Evolutionary conservation across 768 basidiomycete species (phyloP).

Genomic region (Agrocybe praecox): DNA sequence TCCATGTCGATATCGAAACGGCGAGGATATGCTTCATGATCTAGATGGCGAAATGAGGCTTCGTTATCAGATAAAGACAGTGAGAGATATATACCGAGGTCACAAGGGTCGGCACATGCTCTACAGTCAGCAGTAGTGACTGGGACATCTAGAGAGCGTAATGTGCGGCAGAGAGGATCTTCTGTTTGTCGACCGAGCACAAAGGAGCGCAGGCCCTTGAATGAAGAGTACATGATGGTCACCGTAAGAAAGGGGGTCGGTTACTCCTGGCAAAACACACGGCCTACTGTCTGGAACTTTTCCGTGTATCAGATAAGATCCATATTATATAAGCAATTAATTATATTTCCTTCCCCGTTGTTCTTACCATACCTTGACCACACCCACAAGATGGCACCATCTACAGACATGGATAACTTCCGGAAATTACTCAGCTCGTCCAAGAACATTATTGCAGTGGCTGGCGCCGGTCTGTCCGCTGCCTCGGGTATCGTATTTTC

Average conservation of each 20-base stretch:
- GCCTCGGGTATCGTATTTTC: conserved; percentile 48
- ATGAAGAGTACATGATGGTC: conserved; percentile 36
- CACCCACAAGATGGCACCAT: conserved; percentile 23
- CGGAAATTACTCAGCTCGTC: conserved; percentile 26
- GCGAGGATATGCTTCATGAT: conserved; percentile 73
- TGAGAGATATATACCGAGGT: conserved; percentile 49
- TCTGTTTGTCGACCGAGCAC: conserved; percentile 40
- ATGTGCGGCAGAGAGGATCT: conserved; percentile 46
- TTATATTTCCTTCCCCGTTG: too few relatives aligned
- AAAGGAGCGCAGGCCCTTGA: conserved; percentile 41
- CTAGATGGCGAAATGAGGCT: conserved; percentile 35
- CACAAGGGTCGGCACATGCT: conserved; percentile 77
- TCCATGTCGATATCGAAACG: conserved; percentile 81
- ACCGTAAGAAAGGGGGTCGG: conserved; percentile 14
- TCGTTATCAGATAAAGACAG: conserved; percentile 30
- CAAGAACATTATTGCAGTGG: conserved; percentile 39
- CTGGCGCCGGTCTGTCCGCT: conserved; percentile 67
- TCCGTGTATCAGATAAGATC: conserved; percentile 32
- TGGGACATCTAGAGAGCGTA: conserved; percentile 64
- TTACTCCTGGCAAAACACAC: too few relatives aligned
- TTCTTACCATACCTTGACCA: neutral
- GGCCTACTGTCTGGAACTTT: neutral
- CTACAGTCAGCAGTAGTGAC: conserved; percentile 70
- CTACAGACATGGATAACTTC: conserved; percentile 32
- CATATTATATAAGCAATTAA: conserved; percentile 16